Percentiles rank a stretch among this genome's conserved stretches.
These are phyloP conservation scores for Corylus avellana DNA, from an alignment of 306 rosid genomes.

Conservation along the genomic window DNA sequence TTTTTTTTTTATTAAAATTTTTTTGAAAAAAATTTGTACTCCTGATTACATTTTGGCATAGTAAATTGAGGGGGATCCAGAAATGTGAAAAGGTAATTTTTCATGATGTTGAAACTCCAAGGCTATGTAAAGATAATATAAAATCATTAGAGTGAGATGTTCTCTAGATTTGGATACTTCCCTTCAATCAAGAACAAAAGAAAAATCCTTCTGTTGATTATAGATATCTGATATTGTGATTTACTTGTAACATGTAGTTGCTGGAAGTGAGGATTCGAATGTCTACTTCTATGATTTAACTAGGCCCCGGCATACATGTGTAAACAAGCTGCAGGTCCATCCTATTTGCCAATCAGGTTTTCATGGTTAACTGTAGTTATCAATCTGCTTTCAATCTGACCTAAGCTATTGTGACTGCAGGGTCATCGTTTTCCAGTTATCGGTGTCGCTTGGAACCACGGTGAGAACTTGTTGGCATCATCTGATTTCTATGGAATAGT, in stretches of 20 bases:
- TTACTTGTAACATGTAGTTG: slow-evolving; percentile 49
- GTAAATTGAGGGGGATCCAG: background rate
- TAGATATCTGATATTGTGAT: slow-evolving; percentile 30
- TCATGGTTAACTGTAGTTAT: slow-evolving; percentile 5
- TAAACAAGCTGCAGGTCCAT: slow-evolving; percentile 92
- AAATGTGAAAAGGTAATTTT: background rate
- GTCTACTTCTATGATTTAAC: slow-evolving; percentile 97
- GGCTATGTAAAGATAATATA: background rate
- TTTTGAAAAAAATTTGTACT: background rate
- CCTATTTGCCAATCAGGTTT: slow-evolving; percentile 12
- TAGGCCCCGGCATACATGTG: slow-evolving; percentile 88
- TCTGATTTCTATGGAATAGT: slow-evolving; percentile 88
- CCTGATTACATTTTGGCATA: background rate
- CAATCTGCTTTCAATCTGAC: slow-evolving; percentile 28
- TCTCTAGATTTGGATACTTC: background rate
- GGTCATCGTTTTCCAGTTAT: slow-evolving; percentile 95
- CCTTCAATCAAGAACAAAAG: slow-evolving; percentile 10
- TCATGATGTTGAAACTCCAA: background rate
- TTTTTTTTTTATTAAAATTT: background rate
- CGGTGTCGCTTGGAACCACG: slow-evolving; percentile 92
- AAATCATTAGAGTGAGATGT: background rate
- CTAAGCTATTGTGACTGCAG: slow-evolving; percentile 43
- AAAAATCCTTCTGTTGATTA: slow-evolving; percentile 7
- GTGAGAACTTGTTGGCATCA: slow-evolving; percentile 91
- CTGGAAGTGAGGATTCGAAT: slow-evolving; percentile 98